A percentile compares a stretch with the other conserved stretches of the same genome.
These are phyloP conservation scores for Carex sylvatica DNA, from an alignment of 202 grass and related monocot genomes.

Conservation along the genomic window DNA sequence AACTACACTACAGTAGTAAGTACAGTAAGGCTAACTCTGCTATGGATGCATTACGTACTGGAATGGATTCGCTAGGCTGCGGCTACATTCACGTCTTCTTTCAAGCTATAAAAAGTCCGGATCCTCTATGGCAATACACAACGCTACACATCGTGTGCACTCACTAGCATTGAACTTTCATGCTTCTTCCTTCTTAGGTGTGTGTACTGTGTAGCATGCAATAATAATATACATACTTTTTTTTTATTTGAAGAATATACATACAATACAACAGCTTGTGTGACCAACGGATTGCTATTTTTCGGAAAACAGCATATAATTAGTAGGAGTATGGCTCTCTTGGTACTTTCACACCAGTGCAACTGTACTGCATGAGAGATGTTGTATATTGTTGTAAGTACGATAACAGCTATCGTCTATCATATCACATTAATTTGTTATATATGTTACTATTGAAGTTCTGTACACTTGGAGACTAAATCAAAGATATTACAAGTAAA, in stretches of 20 bases:
- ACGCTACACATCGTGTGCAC: background rate
- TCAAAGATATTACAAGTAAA: background rate
- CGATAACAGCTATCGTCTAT: background rate
- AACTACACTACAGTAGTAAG: background rate
- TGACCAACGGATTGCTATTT: background rate
- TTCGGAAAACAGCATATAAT: background rate
- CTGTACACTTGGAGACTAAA: background rate
- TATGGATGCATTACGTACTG: background rate
- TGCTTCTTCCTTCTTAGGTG: background rate
- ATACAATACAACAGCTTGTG: background rate
- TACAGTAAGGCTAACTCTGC: constrained; percentile 7
- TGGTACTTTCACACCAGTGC: background rate
- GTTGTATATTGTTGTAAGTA: background rate
- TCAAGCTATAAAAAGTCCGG: background rate
- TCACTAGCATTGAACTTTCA: background rate
- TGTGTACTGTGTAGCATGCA: background rate
- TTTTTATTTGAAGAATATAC: no score
- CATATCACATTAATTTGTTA: background rate
- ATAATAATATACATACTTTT: background rate
- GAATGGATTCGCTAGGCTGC: constrained; percentile 11
- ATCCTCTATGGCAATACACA: background rate
- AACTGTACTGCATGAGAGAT: background rate
- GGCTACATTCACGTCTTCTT: constrained; percentile 17
- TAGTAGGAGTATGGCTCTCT: background rate
- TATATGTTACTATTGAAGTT: constrained; percentile 1